Percentiles rank a stretch among this genome's conserved stretches.
These are phyloP conservation scores for Calendula officinalis DNA, from an alignment of 129 eudicot genomes.

Conservation along the genomic window DNA sequence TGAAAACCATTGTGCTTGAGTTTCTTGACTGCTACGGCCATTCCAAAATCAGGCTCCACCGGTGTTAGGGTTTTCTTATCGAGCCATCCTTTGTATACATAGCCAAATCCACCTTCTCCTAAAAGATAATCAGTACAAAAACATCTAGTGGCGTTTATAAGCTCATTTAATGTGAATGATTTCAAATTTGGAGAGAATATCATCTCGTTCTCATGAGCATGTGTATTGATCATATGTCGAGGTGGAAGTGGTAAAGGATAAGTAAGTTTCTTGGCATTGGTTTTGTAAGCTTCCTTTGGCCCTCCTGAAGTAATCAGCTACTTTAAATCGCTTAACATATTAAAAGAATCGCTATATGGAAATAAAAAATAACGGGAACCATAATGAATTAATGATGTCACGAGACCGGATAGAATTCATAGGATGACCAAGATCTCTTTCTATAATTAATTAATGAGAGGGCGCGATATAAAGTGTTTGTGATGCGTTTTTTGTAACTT, in stretches of 20 bases:
- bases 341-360: too few species aligned
- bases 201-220: constrained; percentile 39
- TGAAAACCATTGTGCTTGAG: constrained; percentile 52
- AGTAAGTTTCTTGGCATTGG: constrained; percentile 13
- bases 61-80: constrained; percentile 45
- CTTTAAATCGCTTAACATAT: not conserved
- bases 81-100: constrained; percentile 65
- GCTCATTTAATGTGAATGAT: constrained; percentile 34
- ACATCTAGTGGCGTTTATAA: constrained; percentile 41
- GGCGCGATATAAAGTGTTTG: too few species aligned
- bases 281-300: constrained; percentile 20
- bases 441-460: too few species aligned
- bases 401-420: too few species aligned
- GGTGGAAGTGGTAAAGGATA: constrained; percentile 54
- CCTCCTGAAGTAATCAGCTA: constrained; percentile 8
- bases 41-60: constrained; percentile 38
- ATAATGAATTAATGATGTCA: too few species aligned
- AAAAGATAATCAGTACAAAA: constrained; percentile 40
- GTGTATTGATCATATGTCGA: not conserved
- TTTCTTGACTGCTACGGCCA: constrained; percentile 59
- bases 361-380: too few species aligned
- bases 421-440: too few species aligned
- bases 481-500: too few species aligned
- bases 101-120: constrained; percentile 75
- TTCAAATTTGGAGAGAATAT: constrained; percentile 52